Evolutionary conservation across 805 yeast species (phyloP), one percentile per base, ranked within the genome.

Genomic region (Ogataea neopini): DNA sequence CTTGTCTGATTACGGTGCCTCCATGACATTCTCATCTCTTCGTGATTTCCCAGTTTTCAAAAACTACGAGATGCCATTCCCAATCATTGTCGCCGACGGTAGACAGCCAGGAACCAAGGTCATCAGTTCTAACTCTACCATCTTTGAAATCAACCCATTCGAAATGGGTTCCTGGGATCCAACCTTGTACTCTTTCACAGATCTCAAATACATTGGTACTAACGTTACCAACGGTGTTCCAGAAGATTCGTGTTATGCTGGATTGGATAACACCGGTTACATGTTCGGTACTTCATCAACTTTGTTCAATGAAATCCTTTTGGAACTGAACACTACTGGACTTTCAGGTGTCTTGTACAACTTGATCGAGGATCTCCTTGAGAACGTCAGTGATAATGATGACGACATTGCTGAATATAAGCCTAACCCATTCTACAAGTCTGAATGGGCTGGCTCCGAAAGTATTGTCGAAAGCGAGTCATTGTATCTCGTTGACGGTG

Each of bases 131-230:
- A 89, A 88, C 70, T 83, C 95, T 7, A 87, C 96, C 1, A 76
- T 74, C 44, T 79, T 83, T 52, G 80, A 82, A 54, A 65, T 80
- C 54, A 76, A 75, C 42, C 91, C 95, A 11, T 83, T 71, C 57
- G 87, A 84, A 61, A 67, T 89, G 60, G 97, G 97, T 11, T 83
- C 95, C 4, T 89, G 96, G 96, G 97, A 90, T 61, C 86, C 88
- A 11, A 71, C 84, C 1, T 67, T 87, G 45, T 72, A 76, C 46
- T 69, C 84, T 2, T 89, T 90, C 65, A 73, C 83, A 10, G 83
- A 85, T 50, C 67, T 80, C 38, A 76, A 81, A 64, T 88, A 85
- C 61, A 64, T 87, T 40, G 96, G 96, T 8, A 75, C 95, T 1
- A 65, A 75, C 18, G 75, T 85, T 29, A 58, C 72, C 20, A 73